Evolutionary conservation across 441 rosid species (phyloP).

Genomic region (Erodium moschatum): DNA sequence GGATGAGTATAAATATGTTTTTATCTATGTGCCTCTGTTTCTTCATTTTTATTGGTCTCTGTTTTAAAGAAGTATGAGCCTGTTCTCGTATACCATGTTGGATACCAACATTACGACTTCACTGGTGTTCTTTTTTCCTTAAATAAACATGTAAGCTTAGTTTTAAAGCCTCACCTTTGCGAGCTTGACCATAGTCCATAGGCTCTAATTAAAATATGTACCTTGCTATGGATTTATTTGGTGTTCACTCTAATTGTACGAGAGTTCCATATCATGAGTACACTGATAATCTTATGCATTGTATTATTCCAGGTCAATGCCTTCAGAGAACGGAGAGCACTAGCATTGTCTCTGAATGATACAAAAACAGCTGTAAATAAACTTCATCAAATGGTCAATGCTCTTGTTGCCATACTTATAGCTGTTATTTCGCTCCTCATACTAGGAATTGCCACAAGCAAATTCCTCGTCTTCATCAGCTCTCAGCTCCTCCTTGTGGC

Average conservation of each 20-base stretch:
- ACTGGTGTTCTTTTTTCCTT: too few relatives aligned
- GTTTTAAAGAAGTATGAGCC: too few relatives aligned
- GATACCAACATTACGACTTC: too few relatives aligned
- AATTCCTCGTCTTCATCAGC: slow-evolving; percentile 40
- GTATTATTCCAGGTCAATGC: background rate
- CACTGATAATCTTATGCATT: too few relatives aligned
- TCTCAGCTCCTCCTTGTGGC: slow-evolving; percentile 69
- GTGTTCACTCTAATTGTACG: background rate
- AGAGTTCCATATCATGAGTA: background rate
- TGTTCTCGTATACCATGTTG: background rate
- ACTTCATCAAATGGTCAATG: background rate
- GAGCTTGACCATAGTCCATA: background rate
- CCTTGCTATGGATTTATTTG: background rate
- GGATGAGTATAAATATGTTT: background rate
- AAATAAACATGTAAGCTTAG: background rate
- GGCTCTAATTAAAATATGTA: background rate
- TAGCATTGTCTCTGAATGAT: slow-evolving; percentile 21
- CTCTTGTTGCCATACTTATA: background rate
- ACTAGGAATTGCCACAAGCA: slow-evolving; percentile 10
- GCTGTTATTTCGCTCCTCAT: background rate
- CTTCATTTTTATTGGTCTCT: too few relatives aligned
- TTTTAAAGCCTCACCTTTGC: background rate
- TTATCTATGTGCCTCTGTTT: too few relatives aligned
- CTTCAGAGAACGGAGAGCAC: slow-evolving; percentile 2
- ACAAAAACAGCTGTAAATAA: slow-evolving; percentile 11